Conservation (phyloP, 228 moss, liverwort and hornwort species). For the Sphagnum magellanicum region DNA sequence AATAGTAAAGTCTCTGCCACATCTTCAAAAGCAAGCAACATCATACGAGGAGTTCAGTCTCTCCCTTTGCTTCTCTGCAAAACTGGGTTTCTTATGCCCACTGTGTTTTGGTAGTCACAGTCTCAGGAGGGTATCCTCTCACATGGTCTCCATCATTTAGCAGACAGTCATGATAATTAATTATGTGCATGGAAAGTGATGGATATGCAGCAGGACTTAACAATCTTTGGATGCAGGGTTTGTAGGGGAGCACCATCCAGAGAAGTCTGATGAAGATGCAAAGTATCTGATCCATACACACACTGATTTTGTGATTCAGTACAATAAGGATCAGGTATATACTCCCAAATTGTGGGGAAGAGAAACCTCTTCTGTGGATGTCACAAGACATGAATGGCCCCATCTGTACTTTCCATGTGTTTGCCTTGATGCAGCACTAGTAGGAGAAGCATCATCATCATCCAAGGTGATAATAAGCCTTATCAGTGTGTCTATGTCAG, state of each 20-base stretch:
- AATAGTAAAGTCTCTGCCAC: too few species aligned
- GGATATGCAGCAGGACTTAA: too few species aligned
- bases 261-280: conserved; percentile 47
- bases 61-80: too few species aligned
- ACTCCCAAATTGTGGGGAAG: background rate
- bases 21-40: too few species aligned
- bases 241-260: conserved; percentile 66
- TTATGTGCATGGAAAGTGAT: too few species aligned
- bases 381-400: background rate
- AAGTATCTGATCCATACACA: conserved; percentile 63
- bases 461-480: background rate
- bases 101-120: too few species aligned
- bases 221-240: conserved; percentile 38
- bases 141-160: too few species aligned
- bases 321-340: conserved; percentile 81
- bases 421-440: background rate
- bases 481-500: conserved; percentile 21
- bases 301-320: conserved; percentile 67
- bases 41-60: too few species aligned
- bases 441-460: background rate
- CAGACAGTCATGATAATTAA: too few species aligned
- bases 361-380: background rate
- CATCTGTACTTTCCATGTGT: background rate
- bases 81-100: too few species aligned
- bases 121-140: too few species aligned